These are phyloP conservation scores for Protostelium mycophagum DNA, from an alignment of 78 protist species.

Conservation along the genomic window DNA sequence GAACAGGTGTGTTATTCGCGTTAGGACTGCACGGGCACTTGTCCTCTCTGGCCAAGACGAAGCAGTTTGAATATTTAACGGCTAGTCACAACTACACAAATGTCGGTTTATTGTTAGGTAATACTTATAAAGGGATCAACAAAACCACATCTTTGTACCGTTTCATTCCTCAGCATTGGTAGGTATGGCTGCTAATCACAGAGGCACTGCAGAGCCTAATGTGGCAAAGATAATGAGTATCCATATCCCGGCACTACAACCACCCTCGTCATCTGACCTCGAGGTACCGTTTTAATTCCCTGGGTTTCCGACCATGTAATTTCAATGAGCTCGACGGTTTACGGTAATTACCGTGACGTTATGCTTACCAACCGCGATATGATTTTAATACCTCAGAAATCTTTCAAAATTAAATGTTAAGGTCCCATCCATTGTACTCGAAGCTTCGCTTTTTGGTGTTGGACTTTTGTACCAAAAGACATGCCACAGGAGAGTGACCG, in stretches of 20 bases:
- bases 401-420: no score
- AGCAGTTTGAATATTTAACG: slow-evolving; percentile 56
- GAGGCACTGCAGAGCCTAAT: slow-evolving; percentile 69
- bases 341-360: no score
- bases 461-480: slow-evolving; percentile 82
- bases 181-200: slow-evolving; percentile 71
- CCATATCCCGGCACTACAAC: slow-evolving; percentile 86
- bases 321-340: no score
- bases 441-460: slow-evolving; percentile 80
- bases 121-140: no score
- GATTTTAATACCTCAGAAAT: no score
- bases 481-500: slow-evolving; percentile 69
- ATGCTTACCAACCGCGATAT: no score
- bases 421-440: slow-evolving; percentile 68
- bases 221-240: slow-evolving; percentile 71
- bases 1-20: slow-evolving; percentile 78
- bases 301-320: no score
- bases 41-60: slow-evolving; percentile 45
- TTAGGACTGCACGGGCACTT: slow-evolving; percentile 81
- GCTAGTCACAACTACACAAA: slow-evolving; percentile 64
- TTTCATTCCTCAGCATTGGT: no score
- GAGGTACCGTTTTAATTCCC: no score
- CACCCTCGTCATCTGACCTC: slow-evolving; percentile 73
- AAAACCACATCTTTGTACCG: no score
- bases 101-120: slow-evolving; percentile 81